Percentiles rank a stretch among this genome's conserved stretches.
Conservation (phyloP, 2,329 filamentous ascomycete species). For the Aspergillus pseudoviridinutans region DNA sequence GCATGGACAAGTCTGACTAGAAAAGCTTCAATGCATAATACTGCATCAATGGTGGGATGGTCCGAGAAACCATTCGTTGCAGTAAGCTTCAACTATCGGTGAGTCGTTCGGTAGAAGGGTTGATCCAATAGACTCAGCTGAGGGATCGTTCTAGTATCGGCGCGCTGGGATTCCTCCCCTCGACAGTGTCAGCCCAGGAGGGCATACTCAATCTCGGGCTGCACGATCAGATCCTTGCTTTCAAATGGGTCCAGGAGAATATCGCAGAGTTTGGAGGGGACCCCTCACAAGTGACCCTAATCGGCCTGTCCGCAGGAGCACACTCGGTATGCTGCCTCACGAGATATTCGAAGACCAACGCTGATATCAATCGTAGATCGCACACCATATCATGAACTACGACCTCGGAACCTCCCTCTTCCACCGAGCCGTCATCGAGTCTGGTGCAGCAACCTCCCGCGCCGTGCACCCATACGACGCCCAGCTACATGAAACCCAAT, state of each 20-base stretch:
- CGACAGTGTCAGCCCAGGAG: slow-evolving; percentile 48
- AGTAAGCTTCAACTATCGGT: slow-evolving; percentile 45
- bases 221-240: slow-evolving; percentile 33
- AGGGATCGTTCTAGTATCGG: slow-evolving; percentile 25
- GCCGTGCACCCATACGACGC: slow-evolving; percentile 42
- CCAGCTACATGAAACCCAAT: slow-evolving; percentile 43
- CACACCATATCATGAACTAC: slow-evolving; percentile 61
- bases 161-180: slow-evolving; percentile 63
- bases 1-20: not conserved
- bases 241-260: slow-evolving; percentile 26
- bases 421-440: slow-evolving; percentile 46
- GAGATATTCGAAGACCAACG: not conserved
- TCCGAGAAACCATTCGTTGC: slow-evolving; percentile 42
- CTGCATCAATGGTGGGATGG: slow-evolving; percentile 59
- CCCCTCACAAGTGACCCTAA: slow-evolving; percentile 32
- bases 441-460: slow-evolving; percentile 45
- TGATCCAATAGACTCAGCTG: not conserved
- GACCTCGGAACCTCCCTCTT: slow-evolving; percentile 37
- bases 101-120: not conserved
- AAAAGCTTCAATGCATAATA: slow-evolving; percentile 46
- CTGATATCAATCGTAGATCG: slow-evolving; percentile 47
- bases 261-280: slow-evolving; percentile 23
- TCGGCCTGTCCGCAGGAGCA: slow-evolving; percentile 37
- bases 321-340: slow-evolving; percentile 42
- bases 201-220: slow-evolving; percentile 47